Evolutionary conservation across 2,329 filamentous ascomycete genomes (phyloP), one percentile per base, ranked within the genome.

Genomic region (Fusarium phyllophilum): DNA sequence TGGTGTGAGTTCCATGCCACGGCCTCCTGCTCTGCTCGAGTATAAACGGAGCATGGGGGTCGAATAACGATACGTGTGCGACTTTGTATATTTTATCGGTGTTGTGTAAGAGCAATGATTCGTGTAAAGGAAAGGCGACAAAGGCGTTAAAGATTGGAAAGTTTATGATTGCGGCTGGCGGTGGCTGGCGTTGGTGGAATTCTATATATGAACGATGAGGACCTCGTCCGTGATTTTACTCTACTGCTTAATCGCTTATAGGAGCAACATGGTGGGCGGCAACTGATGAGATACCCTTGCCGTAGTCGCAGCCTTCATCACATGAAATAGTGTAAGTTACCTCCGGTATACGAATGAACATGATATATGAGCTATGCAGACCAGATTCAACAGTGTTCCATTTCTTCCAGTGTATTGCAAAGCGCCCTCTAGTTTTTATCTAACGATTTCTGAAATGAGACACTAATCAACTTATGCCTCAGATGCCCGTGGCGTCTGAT

Each of bases 1-100:
- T 91, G 68, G 87, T 91, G 57, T 90, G 76, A 79, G 39, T 54
- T 61, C 15, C 17, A 24, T 22, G 33, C 38, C 41, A 24, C 22
- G 12, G 41, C 38, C 34, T 56, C 48, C 52, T 44, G 46, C 45
- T 66, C 67, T 67, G 54, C 58, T 75, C 57, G 52, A 66, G 51
- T 39, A 49, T 57, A 42, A 34, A 38, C 42, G 24, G 54, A 59
- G 66, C 48, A 24, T 49, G 49, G 44, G 55, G 59, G 36, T 71
- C 44, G 38, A 73, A 41, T 52, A 61, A 36, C 18, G 63, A 45
- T 49, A 61, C 52, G 69, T 62, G 51, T 63, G 51, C 66, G 60
- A 55, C 55, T 63, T 63, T 73, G 68, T 76, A 68, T 67, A 68
- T 66, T 54, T 68, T 45, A 60, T 24, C 39, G 51, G 56, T 26